Conservation (phyloP, 345 rosid genomes). For the Laguncularia racemosa region DNA sequence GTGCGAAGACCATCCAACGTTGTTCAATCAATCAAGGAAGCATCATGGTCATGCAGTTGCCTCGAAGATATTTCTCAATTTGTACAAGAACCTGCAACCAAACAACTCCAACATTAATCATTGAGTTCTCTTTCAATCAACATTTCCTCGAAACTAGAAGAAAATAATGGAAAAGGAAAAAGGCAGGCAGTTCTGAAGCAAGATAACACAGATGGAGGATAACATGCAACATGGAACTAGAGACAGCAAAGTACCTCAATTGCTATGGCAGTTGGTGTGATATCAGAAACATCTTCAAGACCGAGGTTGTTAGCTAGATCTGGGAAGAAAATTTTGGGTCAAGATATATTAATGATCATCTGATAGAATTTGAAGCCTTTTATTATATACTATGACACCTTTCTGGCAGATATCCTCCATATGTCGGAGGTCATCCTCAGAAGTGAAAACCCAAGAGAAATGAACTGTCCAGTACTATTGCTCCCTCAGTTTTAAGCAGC, state of each 20-base stretch:
- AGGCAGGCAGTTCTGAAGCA: neutral
- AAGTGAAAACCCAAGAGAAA: too few species aligned
- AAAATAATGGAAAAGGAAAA: neutral
- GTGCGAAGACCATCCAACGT: too few species aligned
- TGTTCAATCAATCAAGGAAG: conserved; percentile 4
- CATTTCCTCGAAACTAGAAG: neutral
- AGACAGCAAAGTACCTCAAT: conserved; percentile 22
- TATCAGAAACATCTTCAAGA: conserved; percentile 22
- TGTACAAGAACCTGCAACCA: conserved; percentile 32
- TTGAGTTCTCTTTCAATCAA: neutral
- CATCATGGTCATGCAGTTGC: conserved; percentile 4
- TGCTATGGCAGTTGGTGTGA: conserved; percentile 33
- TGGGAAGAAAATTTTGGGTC: conserved; percentile 4
- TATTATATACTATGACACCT: neutral
- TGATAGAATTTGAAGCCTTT: neutral
- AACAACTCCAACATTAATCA: neutral
- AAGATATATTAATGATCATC: neutral
- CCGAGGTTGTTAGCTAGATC: conserved; percentile 24
- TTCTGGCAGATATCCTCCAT: neutral
- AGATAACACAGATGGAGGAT: neutral
- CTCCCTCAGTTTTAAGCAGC: too few species aligned
- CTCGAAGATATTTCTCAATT: conserved; percentile 15
- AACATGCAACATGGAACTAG: neutral
- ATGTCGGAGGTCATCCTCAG: too few species aligned
- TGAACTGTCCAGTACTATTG: too few species aligned